Evolutionary conservation across 148 eudicot genomes (phyloP).

Genomic region (Rhododendron molle): DNA sequence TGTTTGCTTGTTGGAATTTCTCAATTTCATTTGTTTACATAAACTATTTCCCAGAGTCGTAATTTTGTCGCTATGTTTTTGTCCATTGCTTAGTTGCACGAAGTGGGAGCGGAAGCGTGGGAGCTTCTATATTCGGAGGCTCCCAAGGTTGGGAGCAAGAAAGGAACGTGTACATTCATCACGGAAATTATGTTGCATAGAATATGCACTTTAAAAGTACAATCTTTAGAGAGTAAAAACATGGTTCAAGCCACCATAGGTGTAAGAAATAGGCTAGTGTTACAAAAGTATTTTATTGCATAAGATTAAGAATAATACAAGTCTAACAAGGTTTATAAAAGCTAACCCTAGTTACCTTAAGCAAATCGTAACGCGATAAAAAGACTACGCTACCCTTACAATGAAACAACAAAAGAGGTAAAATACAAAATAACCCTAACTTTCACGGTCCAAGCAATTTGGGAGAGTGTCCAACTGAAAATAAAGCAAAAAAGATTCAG

Average conservation of each 20-base stretch:
- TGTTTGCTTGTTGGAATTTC: neutral
- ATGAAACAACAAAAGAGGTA: neutral
- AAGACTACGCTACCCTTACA: neutral
- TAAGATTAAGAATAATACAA: neutral
- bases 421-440: neutral
- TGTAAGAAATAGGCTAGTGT: too few species aligned
- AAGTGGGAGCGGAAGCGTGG: too few species aligned
- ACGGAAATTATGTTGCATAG: too few species aligned
- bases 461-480: neutral
- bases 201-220: too few species aligned
- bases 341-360: neutral
- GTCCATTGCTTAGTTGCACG: too few species aligned
- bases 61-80: neutral
- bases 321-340: neutral
- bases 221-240: too few species aligned
- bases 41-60: neutral
- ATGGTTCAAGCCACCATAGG: too few species aligned
- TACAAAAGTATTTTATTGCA: neutral
- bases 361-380: neutral
- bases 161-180: too few species aligned
- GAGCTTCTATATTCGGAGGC: too few species aligned
- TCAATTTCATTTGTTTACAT: neutral
- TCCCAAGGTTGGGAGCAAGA: too few species aligned
- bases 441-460: neutral
- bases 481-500: neutral